Percentiles rank a stretch among this genome's conserved stretches.
Conservation (phyloP, 495 filamentous ascomycete species). For the Hyaloscypha bicolor region DNA sequence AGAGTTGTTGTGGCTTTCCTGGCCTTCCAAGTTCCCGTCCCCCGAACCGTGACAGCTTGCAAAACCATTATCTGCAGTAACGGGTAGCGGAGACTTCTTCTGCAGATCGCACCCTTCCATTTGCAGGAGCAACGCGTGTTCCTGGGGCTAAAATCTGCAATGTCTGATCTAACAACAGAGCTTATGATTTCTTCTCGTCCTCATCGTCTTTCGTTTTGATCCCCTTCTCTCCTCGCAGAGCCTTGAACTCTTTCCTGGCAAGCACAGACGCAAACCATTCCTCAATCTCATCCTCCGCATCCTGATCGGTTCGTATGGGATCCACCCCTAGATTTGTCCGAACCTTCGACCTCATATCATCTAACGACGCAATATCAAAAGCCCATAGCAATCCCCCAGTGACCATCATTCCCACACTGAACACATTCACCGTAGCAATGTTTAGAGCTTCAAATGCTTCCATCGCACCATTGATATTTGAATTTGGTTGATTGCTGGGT, state of each 20-base stretch:
- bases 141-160: not conserved
- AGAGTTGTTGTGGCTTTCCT: not conserved
- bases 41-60: not conserved
- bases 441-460: conserved; percentile 77
- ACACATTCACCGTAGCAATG: conserved; percentile 80
- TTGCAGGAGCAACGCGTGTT: not conserved
- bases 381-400: conserved; percentile 69
- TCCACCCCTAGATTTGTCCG: conserved; percentile 48
- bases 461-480: conserved; percentile 39
- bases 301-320: conserved; percentile 49
- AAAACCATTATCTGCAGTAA: not conserved
- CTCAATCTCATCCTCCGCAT: conserved; percentile 68
- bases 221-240: conserved; percentile 25
- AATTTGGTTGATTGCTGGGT: conserved; percentile 50
- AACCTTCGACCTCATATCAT: conserved; percentile 64
- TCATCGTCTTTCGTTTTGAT: not conserved
- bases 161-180: not conserved
- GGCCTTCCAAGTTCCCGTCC: not conserved
- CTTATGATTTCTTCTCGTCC: conserved; percentile 14
- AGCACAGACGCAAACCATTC: conserved; percentile 69
- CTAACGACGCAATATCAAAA: conserved; percentile 69
- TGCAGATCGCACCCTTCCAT: not conserved
- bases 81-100: not conserved
- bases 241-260: conserved; percentile 52
- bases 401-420: conserved; percentile 68